phyloP scores from a whole-genome alignment of 805 yeast species.

The Wickerhamomyces bisporus region DNA sequence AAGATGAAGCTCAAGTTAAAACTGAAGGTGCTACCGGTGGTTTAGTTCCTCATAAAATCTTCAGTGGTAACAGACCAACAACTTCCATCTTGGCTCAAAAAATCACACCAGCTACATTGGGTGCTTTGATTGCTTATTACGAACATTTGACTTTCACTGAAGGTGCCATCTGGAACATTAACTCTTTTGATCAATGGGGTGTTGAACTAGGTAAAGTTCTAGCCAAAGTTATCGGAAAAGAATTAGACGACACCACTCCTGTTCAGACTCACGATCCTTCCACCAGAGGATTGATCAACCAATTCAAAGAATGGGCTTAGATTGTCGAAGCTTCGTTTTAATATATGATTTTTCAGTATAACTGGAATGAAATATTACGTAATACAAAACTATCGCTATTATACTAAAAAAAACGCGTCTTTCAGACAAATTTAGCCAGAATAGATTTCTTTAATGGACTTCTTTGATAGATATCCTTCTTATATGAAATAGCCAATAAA shows the following conservation, averaged over 20 bases:
- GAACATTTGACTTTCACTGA: constrained; percentile 96
- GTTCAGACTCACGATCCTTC: constrained; percentile 80
- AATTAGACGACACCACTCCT: constrained; percentile 58
- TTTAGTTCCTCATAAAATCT: constrained; percentile 90
- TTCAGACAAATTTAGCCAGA: no score
- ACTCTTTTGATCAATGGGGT: constrained; percentile 99
- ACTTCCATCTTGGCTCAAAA: constrained; percentile 93
- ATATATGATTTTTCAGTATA: no score
- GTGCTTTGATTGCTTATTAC: constrained; percentile 95
- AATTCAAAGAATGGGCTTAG: constrained; percentile 77
- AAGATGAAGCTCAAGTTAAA: constrained; percentile 75
- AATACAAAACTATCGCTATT: no score
- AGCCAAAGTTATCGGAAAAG: constrained; percentile 92
- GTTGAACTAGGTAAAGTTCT: constrained; percentile 97
- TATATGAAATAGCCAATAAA: no score
- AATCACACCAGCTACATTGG: constrained; percentile 94
- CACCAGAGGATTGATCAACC: constrained; percentile 90
- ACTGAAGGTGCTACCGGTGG: constrained; percentile 85
- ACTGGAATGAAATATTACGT: no score
- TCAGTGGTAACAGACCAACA: constrained; percentile 98
- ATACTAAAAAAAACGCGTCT: no score
- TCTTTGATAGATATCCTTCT: no score
- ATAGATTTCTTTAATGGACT: no score
- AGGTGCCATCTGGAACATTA: constrained; percentile 99
- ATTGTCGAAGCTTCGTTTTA: not conserved